Evolutionary conservation across 176 grass and related monocot species (phyloP).

Genomic region (Triticum timopheevii): DNA sequence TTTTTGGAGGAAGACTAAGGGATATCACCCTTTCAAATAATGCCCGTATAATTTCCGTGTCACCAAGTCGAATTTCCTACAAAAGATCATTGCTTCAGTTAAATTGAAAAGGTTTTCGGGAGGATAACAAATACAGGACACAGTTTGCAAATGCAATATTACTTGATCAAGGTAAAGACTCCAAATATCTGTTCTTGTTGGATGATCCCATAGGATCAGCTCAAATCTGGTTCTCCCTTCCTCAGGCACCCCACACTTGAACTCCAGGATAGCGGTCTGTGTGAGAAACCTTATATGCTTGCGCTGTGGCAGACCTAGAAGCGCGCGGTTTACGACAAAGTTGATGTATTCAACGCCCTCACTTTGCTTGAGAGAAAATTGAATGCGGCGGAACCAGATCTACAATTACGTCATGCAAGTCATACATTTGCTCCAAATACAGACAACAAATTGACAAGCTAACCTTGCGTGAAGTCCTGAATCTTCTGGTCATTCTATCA

Average conservation of each 20-base stretch:
- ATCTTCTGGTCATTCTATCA: slow-evolving; percentile 88
- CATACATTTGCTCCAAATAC: slow-evolving; percentile 12
- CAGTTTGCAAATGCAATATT: slow-evolving; percentile 29
- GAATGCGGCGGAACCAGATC: slow-evolving; percentile 75
- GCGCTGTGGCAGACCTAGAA: slow-evolving; percentile 76
- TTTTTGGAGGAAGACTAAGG: slow-evolving; percentile 92
- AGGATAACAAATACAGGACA: slow-evolving; percentile 20
- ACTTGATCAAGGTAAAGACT: slow-evolving; percentile 98
- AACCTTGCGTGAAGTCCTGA: slow-evolving; percentile 90
- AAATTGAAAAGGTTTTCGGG: neutral
- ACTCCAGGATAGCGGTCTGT: slow-evolving; percentile 80
- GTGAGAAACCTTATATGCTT: slow-evolving; percentile 83
- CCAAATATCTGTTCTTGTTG: slow-evolving; percentile 92
- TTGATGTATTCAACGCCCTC: slow-evolving; percentile 60
- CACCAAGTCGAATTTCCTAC: slow-evolving; percentile 78
- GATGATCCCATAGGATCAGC: slow-evolving; percentile 76
- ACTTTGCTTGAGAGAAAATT: slow-evolving; percentile 59
- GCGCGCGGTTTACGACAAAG: slow-evolving; percentile 64
- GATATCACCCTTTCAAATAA: slow-evolving; percentile 83
- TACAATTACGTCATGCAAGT: slow-evolving; percentile 36
- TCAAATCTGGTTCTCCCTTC: slow-evolving; percentile 92
- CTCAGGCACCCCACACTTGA: slow-evolving; percentile 70
- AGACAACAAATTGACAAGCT: slow-evolving; percentile 13
- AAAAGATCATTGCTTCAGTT: slow-evolving; percentile 32
- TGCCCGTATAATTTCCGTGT: slow-evolving; percentile 57